Base-by-base conservation (phyloP, 768 basidiomycete genomes). In the Boletus subcaerulescens region DNA sequence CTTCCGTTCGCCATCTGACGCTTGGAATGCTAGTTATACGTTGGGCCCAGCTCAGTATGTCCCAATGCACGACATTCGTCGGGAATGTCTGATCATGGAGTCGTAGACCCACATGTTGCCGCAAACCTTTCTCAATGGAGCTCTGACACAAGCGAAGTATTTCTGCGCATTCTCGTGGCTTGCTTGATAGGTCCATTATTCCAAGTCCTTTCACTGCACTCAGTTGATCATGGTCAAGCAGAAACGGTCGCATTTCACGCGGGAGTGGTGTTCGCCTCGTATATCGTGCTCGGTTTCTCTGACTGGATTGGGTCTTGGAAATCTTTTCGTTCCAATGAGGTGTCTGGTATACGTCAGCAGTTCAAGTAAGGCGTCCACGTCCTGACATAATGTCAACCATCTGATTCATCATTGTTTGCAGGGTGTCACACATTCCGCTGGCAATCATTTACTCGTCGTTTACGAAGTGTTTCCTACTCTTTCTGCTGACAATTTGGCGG, bases 391-490 rank as follows among this genome's bases (percentile, higher is more conserved):
- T 32, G 5, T 18, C n/a, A 9, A 33, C 18, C 11, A 5, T 43
- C 31, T 41, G 14, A 53, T 29, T 22, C 29, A 29, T 29, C 29
- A 29, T 39, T 22, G 10, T 33, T 50, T 58, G 18, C 38, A 89
- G 89, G 60, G 78, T 85, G 50, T 87, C 88, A 0, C 78, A 91
- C 35, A 80, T 93, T 39, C 85, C 91, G 4, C 76, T 93, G n/a
- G 83, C 84, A 13, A 74, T 93, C 6, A 78, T 92, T 66, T 93
- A 93, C 64, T 91, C 91, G 0, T 93, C 91, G 3, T 71, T 92
- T 20, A 90, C 87, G 6, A 93, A 93, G 65, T 78, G 90, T 17
- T 91, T 93, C 65, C 78, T 93, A 6, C 78, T 93, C n/a, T 84
- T 89, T 61, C 77, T 91, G 4, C 78, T 93, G 24, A 85, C 91